Conservation (phyloP, 345 rosid genomes). For the Stellera chamaejasme region DNA sequence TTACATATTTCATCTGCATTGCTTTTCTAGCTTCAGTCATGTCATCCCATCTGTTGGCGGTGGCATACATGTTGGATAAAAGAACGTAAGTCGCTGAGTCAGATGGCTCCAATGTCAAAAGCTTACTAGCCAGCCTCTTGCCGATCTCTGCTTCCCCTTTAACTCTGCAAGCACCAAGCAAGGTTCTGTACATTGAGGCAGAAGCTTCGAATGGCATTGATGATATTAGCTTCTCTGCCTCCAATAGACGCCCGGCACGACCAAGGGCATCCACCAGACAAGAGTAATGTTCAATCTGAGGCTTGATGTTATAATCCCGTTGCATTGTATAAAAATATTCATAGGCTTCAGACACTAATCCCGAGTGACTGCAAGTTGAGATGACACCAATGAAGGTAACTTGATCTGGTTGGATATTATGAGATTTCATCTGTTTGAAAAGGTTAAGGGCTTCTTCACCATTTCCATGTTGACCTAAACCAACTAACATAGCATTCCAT, state of each 20-base stretch:
- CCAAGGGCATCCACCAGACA: slow-evolving; percentile 61
- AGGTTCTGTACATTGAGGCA: slow-evolving; percentile 44
- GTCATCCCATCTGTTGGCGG: slow-evolving; percentile 42
- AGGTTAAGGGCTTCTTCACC: slow-evolving; percentile 43
- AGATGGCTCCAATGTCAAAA: slow-evolving; percentile 43
- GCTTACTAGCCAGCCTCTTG: slow-evolving; percentile 33
- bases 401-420: slow-evolving; percentile 32
- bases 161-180: slow-evolving; percentile 53
- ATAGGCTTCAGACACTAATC: slow-evolving; percentile 40
- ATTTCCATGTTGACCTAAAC: slow-evolving; percentile 53
- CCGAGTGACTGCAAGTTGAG: slow-evolving; percentile 51
- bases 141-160: slow-evolving; percentile 42
- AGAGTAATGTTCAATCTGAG: slow-evolving; percentile 51
- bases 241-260: slow-evolving; percentile 40
- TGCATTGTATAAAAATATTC: slow-evolving; percentile 34
- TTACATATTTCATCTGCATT: slow-evolving; percentile 41
- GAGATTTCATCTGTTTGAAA: slow-evolving; percentile 31
- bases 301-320: slow-evolving; percentile 36
- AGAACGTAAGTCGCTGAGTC: slow-evolving; percentile 48
- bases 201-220: slow-evolving; percentile 51
- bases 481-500: slow-evolving; percentile 51
- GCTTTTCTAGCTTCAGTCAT: slow-evolving; percentile 28
- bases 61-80: slow-evolving; percentile 47
- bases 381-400: slow-evolving; percentile 44
- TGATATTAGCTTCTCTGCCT: slow-evolving; percentile 41